phyloP scores from a whole-genome alignment of 179 eudicot species.

The Patellifolia procumbens region DNA sequence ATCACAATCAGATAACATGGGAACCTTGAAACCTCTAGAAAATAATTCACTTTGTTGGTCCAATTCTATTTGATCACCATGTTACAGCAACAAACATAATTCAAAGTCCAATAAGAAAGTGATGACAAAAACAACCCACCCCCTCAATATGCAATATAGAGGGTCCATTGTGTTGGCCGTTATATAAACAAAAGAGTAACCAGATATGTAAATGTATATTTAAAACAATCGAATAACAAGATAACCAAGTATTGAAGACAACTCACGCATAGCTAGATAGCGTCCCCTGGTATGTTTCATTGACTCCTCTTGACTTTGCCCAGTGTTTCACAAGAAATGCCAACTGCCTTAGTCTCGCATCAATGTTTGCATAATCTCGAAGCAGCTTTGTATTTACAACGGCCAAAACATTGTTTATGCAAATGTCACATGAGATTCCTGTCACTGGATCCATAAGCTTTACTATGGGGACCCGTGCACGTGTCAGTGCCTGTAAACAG shows the following conservation, averaged over 20 bases:
- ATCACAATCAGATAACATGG: neutral
- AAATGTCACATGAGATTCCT: conserved; percentile 90
- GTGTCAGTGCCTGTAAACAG: conserved; percentile 78
- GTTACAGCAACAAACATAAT: neutral
- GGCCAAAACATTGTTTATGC: conserved; percentile 89
- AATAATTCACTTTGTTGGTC: neutral
- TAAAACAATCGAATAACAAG: neutral
- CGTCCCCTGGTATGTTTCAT: conserved; percentile 96
- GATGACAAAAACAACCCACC: neutral
- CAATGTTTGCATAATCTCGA: conserved; percentile 84
- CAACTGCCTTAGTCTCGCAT: conserved; percentile 80
- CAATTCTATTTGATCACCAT: neutral
- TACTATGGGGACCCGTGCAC: conserved; percentile 96
- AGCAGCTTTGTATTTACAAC: conserved; percentile 92
- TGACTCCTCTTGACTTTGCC: conserved; percentile 95
- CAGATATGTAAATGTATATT: neutral
- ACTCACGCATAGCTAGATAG: conserved; percentile 99
- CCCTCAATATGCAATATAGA: neutral
- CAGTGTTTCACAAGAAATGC: conserved; percentile 96
- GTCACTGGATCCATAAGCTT: conserved; percentile 95
- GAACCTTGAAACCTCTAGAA: neutral
- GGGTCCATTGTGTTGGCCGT: neutral
- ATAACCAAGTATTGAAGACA: conserved; percentile 1
- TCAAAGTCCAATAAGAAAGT: neutral
- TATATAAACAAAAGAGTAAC: neutral